Evolutionary conservation across 2,329 filamentous ascomycete species (phyloP), one percentile per base, ranked within the genome.

Genomic region (Aspergillus sojae): DNA sequence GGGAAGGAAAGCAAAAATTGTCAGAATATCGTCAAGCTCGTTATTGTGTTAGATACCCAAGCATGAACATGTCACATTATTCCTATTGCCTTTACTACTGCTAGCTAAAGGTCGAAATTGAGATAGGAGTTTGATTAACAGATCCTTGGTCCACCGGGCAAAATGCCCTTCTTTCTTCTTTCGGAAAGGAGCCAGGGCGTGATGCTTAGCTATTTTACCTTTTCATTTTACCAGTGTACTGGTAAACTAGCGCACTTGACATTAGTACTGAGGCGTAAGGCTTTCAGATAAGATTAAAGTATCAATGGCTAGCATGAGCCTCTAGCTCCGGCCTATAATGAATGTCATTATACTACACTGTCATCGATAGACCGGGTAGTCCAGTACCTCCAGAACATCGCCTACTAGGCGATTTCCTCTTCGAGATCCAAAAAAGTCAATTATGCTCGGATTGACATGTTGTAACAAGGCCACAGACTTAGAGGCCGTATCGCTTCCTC

Each of bases 1-100:
- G 45, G 45, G 11, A 26, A 32, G 39, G 52, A 62, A 58, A 58
- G 56, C 48, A 39, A 62, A 56, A 32, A 23, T 32, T 50, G 26
- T 21, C 39, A 32, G 14, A 19, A 58, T 14, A 58, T 34, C 39
- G 34, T 55, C 52, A 36, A 55, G 52, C 52, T 55, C 19, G 39
- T 55, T 55, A 39, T 26, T 55, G 34, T 55, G 30, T 55, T 55
- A 55, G 52, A 55, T 55, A 55, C 52, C 52, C 52, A 30, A 55
- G 32, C 52, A 55, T 55, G 32, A 55, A 64, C 52, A 36, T 55
- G 32, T 55, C 52, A 36, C 32, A 55, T 55, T 55, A 39, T 39
- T 39, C 34, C 52, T 39, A 32, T 55, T 39, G 28, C 52, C 21
- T 55, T 55, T 55, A 41, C 32, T 55, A n/a, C 23, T 36, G 23